Percentiles rank a stretch among this genome's conserved stretches.
phyloP scores from a whole-genome alignment of 495 filamentous ascomycete genomes.

The Daldinia loculata region DNA sequence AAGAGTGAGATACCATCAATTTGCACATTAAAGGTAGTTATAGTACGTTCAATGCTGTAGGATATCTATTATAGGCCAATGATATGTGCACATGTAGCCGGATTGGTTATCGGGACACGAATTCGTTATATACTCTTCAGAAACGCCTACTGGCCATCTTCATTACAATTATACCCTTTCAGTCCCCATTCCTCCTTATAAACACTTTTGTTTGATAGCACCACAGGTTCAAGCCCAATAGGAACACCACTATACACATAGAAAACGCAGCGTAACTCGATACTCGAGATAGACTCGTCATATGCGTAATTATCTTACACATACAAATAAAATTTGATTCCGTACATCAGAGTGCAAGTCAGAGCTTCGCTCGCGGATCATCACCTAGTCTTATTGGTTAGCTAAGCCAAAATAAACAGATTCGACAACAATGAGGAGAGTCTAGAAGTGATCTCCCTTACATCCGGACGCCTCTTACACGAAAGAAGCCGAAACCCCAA shows the following conservation, averaged over 20 bases:
- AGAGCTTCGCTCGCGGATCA: conserved; percentile 21
- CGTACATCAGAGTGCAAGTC: background rate
- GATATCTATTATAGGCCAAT: background rate
- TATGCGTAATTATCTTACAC: conserved; percentile 7
- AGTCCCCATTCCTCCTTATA: background rate
- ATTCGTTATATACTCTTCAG: background rate
- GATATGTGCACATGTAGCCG: background rate
- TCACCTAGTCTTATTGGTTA: conserved; percentile 20
- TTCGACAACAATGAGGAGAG: background rate
- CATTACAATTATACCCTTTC: background rate
- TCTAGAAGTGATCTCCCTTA: background rate
- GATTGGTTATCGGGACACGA: background rate
- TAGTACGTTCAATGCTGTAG: background rate
- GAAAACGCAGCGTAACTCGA: background rate
- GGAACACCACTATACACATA: background rate
- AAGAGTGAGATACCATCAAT: conserved; percentile 5
- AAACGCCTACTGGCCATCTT: background rate
- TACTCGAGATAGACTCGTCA: background rate
- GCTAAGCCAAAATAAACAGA: background rate
- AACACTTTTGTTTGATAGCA: background rate
- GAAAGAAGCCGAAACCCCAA: background rate
- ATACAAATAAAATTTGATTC: background rate
- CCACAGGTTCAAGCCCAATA: background rate
- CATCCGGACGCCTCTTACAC: background rate
- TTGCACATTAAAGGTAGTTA: background rate